These are phyloP conservation scores for Epichloe typhina DNA, from an alignment of 2,329 filamentous ascomycete species.

Conservation along the genomic window DNA sequence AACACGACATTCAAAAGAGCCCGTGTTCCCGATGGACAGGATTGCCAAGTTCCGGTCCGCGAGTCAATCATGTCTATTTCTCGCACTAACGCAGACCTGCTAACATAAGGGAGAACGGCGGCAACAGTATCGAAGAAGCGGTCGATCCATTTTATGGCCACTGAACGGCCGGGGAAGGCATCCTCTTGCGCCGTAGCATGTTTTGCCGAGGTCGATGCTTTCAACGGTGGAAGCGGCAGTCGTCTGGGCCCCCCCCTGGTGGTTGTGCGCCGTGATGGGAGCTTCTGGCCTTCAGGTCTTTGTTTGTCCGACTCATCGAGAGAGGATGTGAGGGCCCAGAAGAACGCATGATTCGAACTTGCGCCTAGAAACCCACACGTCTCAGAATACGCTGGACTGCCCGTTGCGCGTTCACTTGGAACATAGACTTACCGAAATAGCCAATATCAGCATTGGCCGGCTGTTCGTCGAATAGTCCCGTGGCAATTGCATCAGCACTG, in stretches of 20 bases:
- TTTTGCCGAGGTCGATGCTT: background rate
- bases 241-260: background rate
- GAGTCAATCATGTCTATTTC: conserved; percentile 10
- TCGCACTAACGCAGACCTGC: conserved; percentile 10
- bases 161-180: conserved; percentile 8
- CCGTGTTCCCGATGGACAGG: conserved; percentile 3
- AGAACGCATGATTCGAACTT: conserved; percentile 18
- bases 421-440: conserved; percentile 12
- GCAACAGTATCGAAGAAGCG: conserved; percentile 18
- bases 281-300: conserved; percentile 5
- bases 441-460: conserved; percentile 13
- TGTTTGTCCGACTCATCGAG: conserved; percentile 14
- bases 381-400: background rate
- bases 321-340: conserved; percentile 13
- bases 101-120: conserved; percentile 14
- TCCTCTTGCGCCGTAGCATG: background rate
- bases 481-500: conserved; percentile 15
- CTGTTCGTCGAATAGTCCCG: conserved; percentile 16
- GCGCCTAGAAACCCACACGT: conserved; percentile 9
- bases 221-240: conserved; percentile 1
- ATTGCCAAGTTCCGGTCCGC: conserved; percentile 5
- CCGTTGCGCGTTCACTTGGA: background rate
- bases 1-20: conserved; percentile 17
- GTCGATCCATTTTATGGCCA: conserved; percentile 11
- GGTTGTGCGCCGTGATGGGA: background rate